Evolutionary conservation across 2,329 filamentous ascomycete species (phyloP), one percentile per base, ranked within the genome.

Genomic region (Fusarium sp.): DNA sequence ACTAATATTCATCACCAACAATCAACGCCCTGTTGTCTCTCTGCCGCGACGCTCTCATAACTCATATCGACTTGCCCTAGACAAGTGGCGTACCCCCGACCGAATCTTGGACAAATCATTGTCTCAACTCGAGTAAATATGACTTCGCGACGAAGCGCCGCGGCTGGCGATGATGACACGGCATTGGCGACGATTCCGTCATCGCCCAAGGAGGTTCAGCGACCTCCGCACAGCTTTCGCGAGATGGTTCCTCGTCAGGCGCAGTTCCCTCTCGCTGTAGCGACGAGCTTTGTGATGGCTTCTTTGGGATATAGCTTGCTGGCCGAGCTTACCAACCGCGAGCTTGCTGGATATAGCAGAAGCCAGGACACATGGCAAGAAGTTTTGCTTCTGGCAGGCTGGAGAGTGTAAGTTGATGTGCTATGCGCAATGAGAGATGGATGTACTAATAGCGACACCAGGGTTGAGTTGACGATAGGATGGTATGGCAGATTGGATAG

Each of bases 401-500:
- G 86, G 86, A 83, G 82, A 76, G 74, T 85, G 86, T 88, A 73
- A 80, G 86, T 84, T 21, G 6, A 9, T 27, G 29, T n/a, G n/a
- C 42, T 40, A 33, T 48, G 40, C 29, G n/a, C 21, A 18, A 25
- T n/a, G n/a, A n/a, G n/a, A 15, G 23, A 13, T 46, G 15, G 11
- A 47, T 14, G 39, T 18, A 27, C 63, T 70, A 29, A 70, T 31
- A 23, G 37, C 14, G 29, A 50, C 31, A 62, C 9, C 84, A 92
- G 87, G 76, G 77, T 88, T 45, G 90, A 94, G 76, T 83, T 97
- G 52, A 87, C 83, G 23, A 75, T 94, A 45, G 90, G 87, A 45
- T 97, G 93, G 93, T 87, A 86, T 71, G 83, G 88, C 41, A 84
- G 89, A 66, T 92, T 91, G 76, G 93, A 96, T 77, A 88, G 91